phyloP scores from a whole-genome alignment of 2,329 filamentous ascomycete genomes.

The Fusarium equiseti region DNA sequence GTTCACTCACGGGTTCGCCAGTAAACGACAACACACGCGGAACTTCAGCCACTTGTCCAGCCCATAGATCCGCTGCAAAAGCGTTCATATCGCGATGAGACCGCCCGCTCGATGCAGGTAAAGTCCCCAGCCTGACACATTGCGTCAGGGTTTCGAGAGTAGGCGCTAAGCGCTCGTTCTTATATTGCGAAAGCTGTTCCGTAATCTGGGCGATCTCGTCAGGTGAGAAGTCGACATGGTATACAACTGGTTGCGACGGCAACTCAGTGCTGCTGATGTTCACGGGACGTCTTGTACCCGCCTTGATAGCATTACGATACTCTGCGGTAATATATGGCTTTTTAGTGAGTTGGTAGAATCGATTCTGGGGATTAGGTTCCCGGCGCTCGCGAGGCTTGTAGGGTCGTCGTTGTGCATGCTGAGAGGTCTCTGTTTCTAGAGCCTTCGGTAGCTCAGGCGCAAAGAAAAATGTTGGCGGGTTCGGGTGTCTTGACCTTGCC shows the following conservation, averaged over 20 bases:
- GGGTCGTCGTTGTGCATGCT: slow-evolving; percentile 7
- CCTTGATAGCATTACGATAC: slow-evolving; percentile 48
- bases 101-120: slow-evolving; percentile 3
- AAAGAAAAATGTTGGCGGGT: not conserved
- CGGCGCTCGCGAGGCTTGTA: slow-evolving; percentile 31
- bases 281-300: slow-evolving; percentile 35
- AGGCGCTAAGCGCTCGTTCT: slow-evolving; percentile 26
- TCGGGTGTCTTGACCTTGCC: not conserved
- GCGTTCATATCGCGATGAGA: slow-evolving; percentile 23
- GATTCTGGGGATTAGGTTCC: slow-evolving; percentile 25
- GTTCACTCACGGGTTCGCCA: slow-evolving; percentile 18
- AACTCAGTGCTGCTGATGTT: slow-evolving; percentile 1
- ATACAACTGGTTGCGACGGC: slow-evolving; percentile 34
- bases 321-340: slow-evolving; percentile 47
- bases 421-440: not conserved
- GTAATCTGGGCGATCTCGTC: slow-evolving; percentile 53
- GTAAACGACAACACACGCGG: slow-evolving; percentile 47
- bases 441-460: not conserved
- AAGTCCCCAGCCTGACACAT: not conserved
- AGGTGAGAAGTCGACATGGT: slow-evolving; percentile 62
- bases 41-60: slow-evolving; percentile 32
- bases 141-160: slow-evolving; percentile 38
- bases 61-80: slow-evolving; percentile 46
- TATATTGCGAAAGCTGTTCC: slow-evolving; percentile 31
- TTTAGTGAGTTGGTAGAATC: slow-evolving; percentile 28